phyloP scores from a whole-genome alignment of 2,329 filamentous ascomycete genomes.

The Ascochyta pisi region DNA sequence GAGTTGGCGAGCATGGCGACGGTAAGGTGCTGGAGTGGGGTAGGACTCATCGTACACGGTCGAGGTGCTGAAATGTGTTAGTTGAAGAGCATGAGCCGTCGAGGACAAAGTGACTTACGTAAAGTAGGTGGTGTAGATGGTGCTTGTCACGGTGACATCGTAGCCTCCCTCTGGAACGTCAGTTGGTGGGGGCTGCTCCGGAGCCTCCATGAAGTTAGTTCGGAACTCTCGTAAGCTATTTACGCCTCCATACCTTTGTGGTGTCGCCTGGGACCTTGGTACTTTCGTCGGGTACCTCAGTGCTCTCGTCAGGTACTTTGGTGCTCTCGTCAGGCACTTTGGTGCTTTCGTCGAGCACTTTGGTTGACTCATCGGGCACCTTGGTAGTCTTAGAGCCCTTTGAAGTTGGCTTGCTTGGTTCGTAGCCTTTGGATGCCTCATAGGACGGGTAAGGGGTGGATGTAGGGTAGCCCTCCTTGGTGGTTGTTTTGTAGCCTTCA shows the following conservation, averaged over 20 bases:
- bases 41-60: constrained; percentile 7
- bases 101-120: neutral
- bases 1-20: constrained; percentile 1
- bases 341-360: neutral
- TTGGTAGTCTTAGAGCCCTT: neutral
- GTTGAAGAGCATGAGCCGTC: too few species aligned
- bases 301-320: neutral
- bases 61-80: neutral
- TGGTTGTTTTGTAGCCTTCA: constrained; percentile 9
- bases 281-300: neutral
- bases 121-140: constrained; percentile 8
- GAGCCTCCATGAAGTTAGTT: neutral
- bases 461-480: constrained; percentile 6
- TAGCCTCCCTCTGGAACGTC: neutral
- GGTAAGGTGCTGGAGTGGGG: constrained; percentile 7
- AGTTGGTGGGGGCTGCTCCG: neutral
- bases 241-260: neutral
- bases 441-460: constrained; percentile 1
- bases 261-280: constrained; percentile 1
- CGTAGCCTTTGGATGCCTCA: neutral
- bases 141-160: constrained; percentile 15
- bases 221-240: neutral
- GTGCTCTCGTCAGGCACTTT: neutral
- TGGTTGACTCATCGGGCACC: neutral
- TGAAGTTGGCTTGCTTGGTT: neutral